Conservation (phyloP, 352 stramenopile genomes). For the Peronospora destructor region DNA sequence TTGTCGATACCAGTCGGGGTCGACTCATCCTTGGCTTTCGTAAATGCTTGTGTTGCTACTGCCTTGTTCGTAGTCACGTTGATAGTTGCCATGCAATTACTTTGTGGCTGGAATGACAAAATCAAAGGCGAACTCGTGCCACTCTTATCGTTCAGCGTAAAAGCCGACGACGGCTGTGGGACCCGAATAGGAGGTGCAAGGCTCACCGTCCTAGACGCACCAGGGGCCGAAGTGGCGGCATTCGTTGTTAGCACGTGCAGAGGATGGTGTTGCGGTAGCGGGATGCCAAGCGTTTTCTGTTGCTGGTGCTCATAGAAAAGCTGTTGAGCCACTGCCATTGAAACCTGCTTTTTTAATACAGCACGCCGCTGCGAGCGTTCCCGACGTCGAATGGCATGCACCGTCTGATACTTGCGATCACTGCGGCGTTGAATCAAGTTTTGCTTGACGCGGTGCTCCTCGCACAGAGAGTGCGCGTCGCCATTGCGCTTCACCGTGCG, state of each 20-base stretch:
- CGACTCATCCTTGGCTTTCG: constrained; percentile 16
- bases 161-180: constrained; percentile 15
- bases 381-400: constrained; percentile 28
- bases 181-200: constrained; percentile 44
- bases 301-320: constrained; percentile 81
- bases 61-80: constrained; percentile 1
- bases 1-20: constrained; percentile 58
- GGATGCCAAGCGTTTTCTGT: constrained; percentile 55
- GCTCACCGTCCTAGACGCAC: constrained; percentile 2
- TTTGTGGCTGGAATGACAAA: constrained; percentile 18
- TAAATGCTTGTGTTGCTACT: not conserved
- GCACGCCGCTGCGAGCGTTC: constrained; percentile 54
- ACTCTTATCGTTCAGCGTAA: constrained; percentile 10
- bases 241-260: constrained; percentile 22
- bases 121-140: constrained; percentile 9
- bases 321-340: constrained; percentile 30
- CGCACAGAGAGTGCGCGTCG: constrained; percentile 63
- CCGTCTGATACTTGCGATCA: constrained; percentile 81
- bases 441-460: constrained; percentile 62
- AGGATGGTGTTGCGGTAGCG: constrained; percentile 32
- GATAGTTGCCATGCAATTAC: not conserved
- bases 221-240: not conserved
- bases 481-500: constrained; percentile 72
- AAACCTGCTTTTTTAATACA: constrained; percentile 79
- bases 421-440: constrained; percentile 82